These are phyloP conservation scores for Nyssa sinensis DNA, from an alignment of 148 eudicot genomes.

Conservation along the genomic window DNA sequence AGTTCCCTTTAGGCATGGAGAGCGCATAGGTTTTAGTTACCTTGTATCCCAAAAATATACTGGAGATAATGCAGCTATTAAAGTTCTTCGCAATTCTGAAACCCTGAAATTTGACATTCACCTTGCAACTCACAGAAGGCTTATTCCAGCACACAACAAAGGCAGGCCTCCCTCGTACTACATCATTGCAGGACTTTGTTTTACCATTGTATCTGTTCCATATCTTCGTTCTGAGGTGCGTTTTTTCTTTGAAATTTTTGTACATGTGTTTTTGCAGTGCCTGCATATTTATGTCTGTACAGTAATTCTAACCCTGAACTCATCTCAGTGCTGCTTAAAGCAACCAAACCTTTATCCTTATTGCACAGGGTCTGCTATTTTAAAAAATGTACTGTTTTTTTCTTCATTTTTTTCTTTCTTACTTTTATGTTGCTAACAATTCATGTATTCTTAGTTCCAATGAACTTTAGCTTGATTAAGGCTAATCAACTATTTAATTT, in stretches of 20 bases:
- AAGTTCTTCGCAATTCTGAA: conserved; percentile 47
- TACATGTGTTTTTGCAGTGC: not conserved
- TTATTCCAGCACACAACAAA: conserved; percentile 44
- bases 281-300: not conserved
- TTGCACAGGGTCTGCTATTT: not conserved
- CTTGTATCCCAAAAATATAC: conserved; percentile 49
- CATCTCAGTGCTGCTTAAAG: too few relatives aligned
- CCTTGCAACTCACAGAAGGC: conserved; percentile 44
- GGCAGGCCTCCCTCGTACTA: conserved; percentile 52
- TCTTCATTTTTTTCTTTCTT: not conserved
- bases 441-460: not conserved
- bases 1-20: conserved; percentile 79
- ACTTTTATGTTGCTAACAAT: not conserved
- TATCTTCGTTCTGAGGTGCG: conserved; percentile 52
- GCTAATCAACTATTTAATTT: not conserved
- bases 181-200: conserved; percentile 50
- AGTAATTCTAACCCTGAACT: not conserved
- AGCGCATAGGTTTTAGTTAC: conserved; percentile 49
- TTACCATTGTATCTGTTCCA: conserved; percentile 45
- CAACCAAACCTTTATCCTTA: not conserved
- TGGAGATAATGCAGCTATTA: conserved; percentile 38
- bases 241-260: not conserved
- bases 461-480: not conserved
- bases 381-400: not conserved
- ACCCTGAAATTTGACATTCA: conserved; percentile 36